Evolutionary conservation across 805 yeast species (phyloP).

Genomic region (Starmerella cellae): DNA sequence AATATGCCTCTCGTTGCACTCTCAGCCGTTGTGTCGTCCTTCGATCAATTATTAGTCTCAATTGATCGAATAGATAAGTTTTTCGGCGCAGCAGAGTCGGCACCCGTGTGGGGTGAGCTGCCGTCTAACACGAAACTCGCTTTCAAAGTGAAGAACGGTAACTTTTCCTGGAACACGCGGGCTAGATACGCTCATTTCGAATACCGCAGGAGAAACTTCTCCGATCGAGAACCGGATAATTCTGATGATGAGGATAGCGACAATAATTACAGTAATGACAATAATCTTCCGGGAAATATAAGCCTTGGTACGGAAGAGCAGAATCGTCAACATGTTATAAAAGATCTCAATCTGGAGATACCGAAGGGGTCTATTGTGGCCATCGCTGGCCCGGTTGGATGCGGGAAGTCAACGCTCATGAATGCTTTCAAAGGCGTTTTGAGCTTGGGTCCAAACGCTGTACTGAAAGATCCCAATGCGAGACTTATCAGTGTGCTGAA

Average conservation of each 20-base stretch:
- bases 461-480: slow-evolving; percentile 41
- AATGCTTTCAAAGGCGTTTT: slow-evolving; percentile 70
- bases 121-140: slow-evolving; percentile 30
- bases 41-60: slow-evolving; percentile 29
- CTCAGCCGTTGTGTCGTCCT: slow-evolving; percentile 33
- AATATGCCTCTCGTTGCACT: slow-evolving; percentile 26
- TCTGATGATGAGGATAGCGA: not conserved
- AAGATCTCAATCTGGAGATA: slow-evolving; percentile 33
- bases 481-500: slow-evolving; percentile 53
- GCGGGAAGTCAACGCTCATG: slow-evolving; percentile 75
- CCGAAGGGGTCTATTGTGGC: slow-evolving; percentile 68
- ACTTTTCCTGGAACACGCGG: not conserved
- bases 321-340: slow-evolving; percentile 23
- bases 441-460: slow-evolving; percentile 44
- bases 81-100: slow-evolving; percentile 28
- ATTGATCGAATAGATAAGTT: slow-evolving; percentile 12
- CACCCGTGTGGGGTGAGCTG: slow-evolving; percentile 33
- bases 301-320: too few species aligned
- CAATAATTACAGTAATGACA: too few species aligned
- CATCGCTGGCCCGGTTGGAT: slow-evolving; percentile 80
- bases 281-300: too few species aligned
- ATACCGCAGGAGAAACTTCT: not conserved
- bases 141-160: not conserved
- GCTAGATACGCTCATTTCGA: not conserved
- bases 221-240: not conserved